These are phyloP conservation scores for Clavariopsis aquatica DNA, from an alignment of 495 filamentous ascomycete species.

Conservation along the genomic window DNA sequence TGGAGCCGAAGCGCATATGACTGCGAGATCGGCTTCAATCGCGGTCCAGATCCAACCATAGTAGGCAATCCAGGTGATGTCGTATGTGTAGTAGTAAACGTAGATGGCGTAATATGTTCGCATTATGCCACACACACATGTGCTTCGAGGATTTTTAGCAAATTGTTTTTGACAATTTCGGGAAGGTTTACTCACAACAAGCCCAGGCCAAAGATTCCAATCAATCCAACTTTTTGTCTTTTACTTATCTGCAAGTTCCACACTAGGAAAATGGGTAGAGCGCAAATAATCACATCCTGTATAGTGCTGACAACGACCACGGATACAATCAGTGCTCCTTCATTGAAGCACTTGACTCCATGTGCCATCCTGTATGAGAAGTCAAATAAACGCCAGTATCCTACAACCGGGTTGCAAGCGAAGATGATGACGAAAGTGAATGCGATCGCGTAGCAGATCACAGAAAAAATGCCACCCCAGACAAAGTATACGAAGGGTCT, in stretches of 20 bases:
- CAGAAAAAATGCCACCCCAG: conserved; percentile 35
- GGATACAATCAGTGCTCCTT: conserved; percentile 28
- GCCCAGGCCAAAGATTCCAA: conserved; percentile 36
- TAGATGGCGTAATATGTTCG: conserved; percentile 33
- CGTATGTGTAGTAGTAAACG: conserved; percentile 38
- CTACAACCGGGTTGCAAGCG: conserved; percentile 29
- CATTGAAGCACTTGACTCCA: conserved; percentile 33
- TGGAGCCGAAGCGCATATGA: conserved; percentile 42
- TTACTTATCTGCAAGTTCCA: conserved; percentile 37
- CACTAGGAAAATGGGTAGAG: conserved; percentile 35
- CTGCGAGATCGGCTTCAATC: conserved; percentile 40
- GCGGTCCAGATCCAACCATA: conserved; percentile 37
- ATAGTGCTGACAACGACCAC: conserved; percentile 31
- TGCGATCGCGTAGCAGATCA: conserved; percentile 30
- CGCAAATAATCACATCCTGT: conserved; percentile 36
- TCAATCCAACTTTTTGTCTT: conserved; percentile 38
- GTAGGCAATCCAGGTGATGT: conserved; percentile 37
- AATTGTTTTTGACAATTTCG: neutral
- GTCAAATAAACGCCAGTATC: conserved; percentile 37
- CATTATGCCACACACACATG: conserved; percentile 34
- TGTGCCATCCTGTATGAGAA: conserved; percentile 25
- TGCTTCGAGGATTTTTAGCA: conserved; percentile 13
- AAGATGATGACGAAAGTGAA: conserved; percentile 33
- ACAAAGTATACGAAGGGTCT: conserved; percentile 31
- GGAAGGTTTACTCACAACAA: conserved; percentile 29